phyloP scores from a whole-genome alignment of 2,329 filamentous ascomycete species.

The Zymoseptoria brevis region DNA sequence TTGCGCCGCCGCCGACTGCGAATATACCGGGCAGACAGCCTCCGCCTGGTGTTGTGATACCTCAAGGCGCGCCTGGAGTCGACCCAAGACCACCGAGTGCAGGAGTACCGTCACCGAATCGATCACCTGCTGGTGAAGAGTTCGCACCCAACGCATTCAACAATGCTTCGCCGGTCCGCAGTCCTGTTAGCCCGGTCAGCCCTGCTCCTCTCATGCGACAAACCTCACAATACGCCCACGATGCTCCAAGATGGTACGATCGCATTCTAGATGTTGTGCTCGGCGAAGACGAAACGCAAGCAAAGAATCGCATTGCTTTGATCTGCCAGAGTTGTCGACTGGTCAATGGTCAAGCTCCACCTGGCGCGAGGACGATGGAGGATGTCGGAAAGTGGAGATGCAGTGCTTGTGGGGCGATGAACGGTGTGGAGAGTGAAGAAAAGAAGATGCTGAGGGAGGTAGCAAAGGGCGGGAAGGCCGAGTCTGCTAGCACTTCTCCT shows the following conservation, averaged over 20 bases:
- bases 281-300: conserved; percentile 86
- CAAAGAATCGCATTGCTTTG: conserved; percentile 82
- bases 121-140: conserved; percentile 42
- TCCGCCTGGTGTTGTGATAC: conserved; percentile 5
- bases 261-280: conserved; percentile 83
- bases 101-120: conserved; percentile 1
- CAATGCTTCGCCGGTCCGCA: conserved; percentile 24
- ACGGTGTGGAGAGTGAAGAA: conserved; percentile 73
- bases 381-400: conserved; percentile 86
- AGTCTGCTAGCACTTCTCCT: not conserved
- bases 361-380: conserved; percentile 66
- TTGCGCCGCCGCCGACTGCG: conserved; percentile 57
- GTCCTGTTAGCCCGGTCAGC: not conserved
- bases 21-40: conserved; percentile 46
- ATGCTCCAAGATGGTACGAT: conserved; percentile 73
- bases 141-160: conserved; percentile 67
- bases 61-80: conserved; percentile 6
- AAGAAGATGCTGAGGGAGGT: conserved; percentile 65
- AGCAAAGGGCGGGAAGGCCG: conserved; percentile 3
- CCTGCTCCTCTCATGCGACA: conserved; percentile 6
- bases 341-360: conserved; percentile 92
- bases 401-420: conserved; percentile 71
- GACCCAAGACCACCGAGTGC: conserved; percentile 1
- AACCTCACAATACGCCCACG: conserved; percentile 20
- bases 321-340: conserved; percentile 76